Percentiles rank a stretch among this genome's conserved stretches.
These are phyloP conservation scores for Cyclocybe cylindracea DNA, from an alignment of 768 basidiomycete genomes.

Conservation along the genomic window DNA sequence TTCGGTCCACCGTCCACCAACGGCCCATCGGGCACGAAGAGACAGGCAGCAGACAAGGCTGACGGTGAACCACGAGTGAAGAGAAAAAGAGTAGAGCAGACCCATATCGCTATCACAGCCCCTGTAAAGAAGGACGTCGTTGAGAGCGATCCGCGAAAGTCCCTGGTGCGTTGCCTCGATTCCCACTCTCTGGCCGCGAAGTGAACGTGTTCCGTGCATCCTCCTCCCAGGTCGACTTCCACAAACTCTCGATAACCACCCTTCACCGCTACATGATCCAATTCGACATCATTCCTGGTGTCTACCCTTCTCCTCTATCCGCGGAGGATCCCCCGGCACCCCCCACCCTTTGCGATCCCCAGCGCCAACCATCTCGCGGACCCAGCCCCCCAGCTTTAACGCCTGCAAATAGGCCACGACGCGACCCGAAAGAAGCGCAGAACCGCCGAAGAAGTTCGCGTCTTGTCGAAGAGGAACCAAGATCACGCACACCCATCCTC, in stretches of 20 bases:
- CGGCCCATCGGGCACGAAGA: slow-evolving; percentile 51
- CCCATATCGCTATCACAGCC: slow-evolving; percentile 22
- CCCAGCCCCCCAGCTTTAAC: slow-evolving; percentile 54
- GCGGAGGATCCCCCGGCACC: slow-evolving; percentile 74
- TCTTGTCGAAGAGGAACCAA: slow-evolving; percentile 63
- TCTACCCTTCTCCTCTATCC: slow-evolving; percentile 71
- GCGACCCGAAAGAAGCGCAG: slow-evolving; percentile 59
- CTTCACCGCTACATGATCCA: slow-evolving; percentile 74
- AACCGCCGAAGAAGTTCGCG: slow-evolving; percentile 71
- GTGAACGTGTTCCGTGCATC: neutral
- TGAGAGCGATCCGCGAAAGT: slow-evolving; percentile 40
- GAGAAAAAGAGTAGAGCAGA: slow-evolving; percentile 65
- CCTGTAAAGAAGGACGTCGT: slow-evolving; percentile 33
- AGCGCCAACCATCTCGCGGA: slow-evolving; percentile 45
- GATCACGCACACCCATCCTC: slow-evolving; percentile 60
- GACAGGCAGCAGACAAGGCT: slow-evolving; percentile 64
- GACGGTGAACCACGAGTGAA: slow-evolving; percentile 79
- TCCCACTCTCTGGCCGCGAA: slow-evolving; percentile 2
- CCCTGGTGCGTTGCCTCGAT: slow-evolving; percentile 36
- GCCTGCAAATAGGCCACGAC: slow-evolving; percentile 71
- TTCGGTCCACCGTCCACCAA: slow-evolving; percentile 53
- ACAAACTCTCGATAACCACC: slow-evolving; percentile 61
- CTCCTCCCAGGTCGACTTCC: slow-evolving; percentile 66
- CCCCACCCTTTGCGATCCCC: slow-evolving; percentile 52
- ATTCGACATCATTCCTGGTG: slow-evolving; percentile 68